Evolutionary conservation across 2,329 filamentous ascomycete genomes (phyloP).

Genomic region (Colletotrichum sp.): DNA sequence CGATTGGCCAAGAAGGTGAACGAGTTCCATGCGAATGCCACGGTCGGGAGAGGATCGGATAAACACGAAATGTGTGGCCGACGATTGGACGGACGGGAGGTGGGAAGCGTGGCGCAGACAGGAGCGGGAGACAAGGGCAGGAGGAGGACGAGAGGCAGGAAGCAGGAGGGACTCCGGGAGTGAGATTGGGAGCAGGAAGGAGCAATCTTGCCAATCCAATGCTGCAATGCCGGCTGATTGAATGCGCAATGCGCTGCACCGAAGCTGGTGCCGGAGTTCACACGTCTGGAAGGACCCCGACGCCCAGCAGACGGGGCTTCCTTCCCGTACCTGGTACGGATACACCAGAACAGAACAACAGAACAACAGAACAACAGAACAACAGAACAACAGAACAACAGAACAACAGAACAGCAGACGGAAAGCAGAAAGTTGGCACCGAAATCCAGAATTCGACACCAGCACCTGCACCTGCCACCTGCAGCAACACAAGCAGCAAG

Average conservation of each 20-base stretch:
- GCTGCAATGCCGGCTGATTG: not conserved
- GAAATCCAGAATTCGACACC: not conserved
- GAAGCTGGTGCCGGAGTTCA: not conserved
- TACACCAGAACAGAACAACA: not conserved
- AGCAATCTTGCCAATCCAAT: not conserved
- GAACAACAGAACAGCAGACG: not conserved
- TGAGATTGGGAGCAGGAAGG: not conserved
- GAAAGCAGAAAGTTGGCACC: not conserved
- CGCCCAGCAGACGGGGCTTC: not conserved
- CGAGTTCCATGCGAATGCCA: not conserved
- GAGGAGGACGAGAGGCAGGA: not conserved
- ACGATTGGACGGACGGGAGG: not conserved
- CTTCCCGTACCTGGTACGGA: not conserved
- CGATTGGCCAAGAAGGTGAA: not conserved
- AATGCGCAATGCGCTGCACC: not conserved
- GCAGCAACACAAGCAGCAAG: not conserved
- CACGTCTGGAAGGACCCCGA: not conserved
- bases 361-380: not conserved
- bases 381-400: no score
- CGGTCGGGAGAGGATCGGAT: not conserved
- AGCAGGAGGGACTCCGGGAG: not conserved
- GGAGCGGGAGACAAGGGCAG: not conserved
- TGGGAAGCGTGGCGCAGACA: conserved; percentile 1
- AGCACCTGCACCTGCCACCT: not conserved
- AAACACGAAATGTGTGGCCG: not conserved